phyloP scores from a whole-genome alignment of 1,139 yeast species.

The Debaryomycetaceae sp. region DNA sequence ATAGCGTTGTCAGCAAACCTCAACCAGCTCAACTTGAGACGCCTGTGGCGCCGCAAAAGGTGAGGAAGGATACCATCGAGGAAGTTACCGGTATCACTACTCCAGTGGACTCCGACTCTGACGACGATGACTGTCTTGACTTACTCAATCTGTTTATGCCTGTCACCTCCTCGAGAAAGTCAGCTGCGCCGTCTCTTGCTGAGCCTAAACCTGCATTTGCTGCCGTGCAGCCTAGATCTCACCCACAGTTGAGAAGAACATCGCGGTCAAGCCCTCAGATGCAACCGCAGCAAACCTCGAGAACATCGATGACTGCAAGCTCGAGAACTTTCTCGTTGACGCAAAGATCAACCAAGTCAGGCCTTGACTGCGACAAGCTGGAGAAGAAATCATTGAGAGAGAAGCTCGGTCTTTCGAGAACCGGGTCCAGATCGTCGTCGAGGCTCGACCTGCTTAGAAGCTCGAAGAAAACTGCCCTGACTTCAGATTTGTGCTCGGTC shows the following conservation, averaged over 20 bases:
- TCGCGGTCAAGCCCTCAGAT: slow-evolving; percentile 4
- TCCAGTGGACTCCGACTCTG: slow-evolving; percentile 4
- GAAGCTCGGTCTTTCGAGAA: slow-evolving; percentile 17
- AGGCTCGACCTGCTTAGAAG: slow-evolving; percentile 6
- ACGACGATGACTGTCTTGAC: slow-evolving; percentile 10
- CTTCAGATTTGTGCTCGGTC: slow-evolving; percentile 26
- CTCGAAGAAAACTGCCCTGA: slow-evolving; percentile 7
- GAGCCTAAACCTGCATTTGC: slow-evolving; percentile 6
- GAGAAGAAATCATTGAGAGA: slow-evolving; percentile 25
- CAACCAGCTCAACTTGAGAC: background rate
- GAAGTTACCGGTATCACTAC: slow-evolving; percentile 1
- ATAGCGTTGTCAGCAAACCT: slow-evolving; percentile 11
- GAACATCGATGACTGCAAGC: background rate
- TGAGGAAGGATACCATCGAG: slow-evolving; percentile 3
- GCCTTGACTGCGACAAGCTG: slow-evolving; percentile 9
- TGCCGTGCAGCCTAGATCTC: slow-evolving; percentile 1
- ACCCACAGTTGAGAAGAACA: slow-evolving; percentile 5
- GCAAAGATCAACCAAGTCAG: no score
- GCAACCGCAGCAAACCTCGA: background rate
- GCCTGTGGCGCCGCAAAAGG: background rate
- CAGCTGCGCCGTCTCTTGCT: background rate
- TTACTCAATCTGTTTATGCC: slow-evolving; percentile 10
- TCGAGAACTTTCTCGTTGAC: slow-evolving; percentile 1
- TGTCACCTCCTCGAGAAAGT: slow-evolving; percentile 6
- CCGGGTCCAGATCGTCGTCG: slow-evolving; percentile 7